Evolutionary conservation across 805 yeast genomes (phyloP).

Genomic region (Kodamaea sagamina): DNA sequence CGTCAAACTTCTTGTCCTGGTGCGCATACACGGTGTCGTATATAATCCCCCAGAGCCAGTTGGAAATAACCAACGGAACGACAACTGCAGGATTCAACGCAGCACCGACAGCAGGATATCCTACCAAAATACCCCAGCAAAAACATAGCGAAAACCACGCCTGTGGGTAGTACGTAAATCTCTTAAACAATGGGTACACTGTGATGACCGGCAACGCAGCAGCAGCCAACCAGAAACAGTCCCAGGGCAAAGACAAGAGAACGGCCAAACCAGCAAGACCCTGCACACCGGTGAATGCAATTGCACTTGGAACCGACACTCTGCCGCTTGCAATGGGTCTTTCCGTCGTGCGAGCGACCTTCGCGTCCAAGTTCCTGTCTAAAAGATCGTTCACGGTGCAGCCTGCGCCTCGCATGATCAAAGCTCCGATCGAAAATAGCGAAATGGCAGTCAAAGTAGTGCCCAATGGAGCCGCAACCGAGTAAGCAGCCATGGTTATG

Average conservation of each 20-base stretch:
- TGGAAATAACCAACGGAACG: conserved; percentile 72
- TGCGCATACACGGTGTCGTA: conserved; percentile 98
- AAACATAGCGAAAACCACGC: conserved; percentile 76
- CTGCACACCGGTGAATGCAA: conserved; percentile 70
- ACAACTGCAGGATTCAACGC: conserved; percentile 71
- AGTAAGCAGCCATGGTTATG: conserved; percentile 82
- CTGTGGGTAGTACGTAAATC: conserved; percentile 96
- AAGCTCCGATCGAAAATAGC: conserved; percentile 79
- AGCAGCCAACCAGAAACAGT: conserved; percentile 83
- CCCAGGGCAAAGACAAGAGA: conserved; percentile 69
- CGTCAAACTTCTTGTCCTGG: conserved; percentile 89
- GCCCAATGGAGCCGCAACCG: conserved; percentile 65
- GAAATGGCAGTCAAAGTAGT: conserved; percentile 62
- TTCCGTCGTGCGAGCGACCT: conserved; percentile 84
- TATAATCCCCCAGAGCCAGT: conserved; percentile 90
- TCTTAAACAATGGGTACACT: conserved; percentile 88
- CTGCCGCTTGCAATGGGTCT: conserved; percentile 93
- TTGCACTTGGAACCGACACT: conserved; percentile 70
- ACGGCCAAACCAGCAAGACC: conserved; percentile 72
- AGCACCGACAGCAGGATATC: conserved; percentile 95
- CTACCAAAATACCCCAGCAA: conserved; percentile 92
- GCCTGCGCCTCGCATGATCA: conserved; percentile 97
- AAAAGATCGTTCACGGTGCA: conserved; percentile 91
- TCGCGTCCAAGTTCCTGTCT: conserved; percentile 78
- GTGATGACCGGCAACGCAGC: conserved; percentile 76